Conservation (phyloP, 139 green algal genomes). For the Chlorella sp. region DNA sequence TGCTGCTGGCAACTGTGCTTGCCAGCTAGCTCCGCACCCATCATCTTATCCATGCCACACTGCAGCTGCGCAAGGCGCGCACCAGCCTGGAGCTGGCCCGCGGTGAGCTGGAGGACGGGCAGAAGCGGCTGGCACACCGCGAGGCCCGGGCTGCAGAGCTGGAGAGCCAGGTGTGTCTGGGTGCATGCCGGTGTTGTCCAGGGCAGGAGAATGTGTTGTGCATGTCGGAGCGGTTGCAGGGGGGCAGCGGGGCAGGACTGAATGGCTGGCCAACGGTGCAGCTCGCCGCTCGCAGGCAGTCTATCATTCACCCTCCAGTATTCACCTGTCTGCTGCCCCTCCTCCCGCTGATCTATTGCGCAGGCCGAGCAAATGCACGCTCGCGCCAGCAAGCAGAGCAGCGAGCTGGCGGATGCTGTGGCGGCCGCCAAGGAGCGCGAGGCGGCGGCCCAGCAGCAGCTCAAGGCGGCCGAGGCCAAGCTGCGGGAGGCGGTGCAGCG, state of each 20-base stretch:
- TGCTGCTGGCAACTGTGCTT: not conserved
- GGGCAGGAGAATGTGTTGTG: no score
- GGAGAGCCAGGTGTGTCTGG: conserved; percentile 2
- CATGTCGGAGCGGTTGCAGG: no score
- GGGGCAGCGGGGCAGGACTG: no score
- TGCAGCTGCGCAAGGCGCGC: conserved; percentile 42
- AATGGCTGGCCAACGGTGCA: not conserved
- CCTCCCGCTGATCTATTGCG: no score
- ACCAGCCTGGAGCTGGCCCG: conserved; percentile 37
- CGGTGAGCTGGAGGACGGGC: conserved; percentile 37
- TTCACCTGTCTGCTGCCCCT: not conserved
- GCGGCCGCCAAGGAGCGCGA: conserved; percentile 46
- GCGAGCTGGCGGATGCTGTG: conserved; percentile 38
- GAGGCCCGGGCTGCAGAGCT: conserved; percentile 40
- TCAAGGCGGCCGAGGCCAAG: conserved; percentile 40
- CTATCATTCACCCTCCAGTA: not conserved
- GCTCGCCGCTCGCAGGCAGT: not conserved
- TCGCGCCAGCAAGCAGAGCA: conserved; percentile 22
- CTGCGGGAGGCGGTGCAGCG: conserved; percentile 31
- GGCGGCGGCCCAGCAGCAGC: conserved; percentile 17
- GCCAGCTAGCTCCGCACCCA: not conserved
- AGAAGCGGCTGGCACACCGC: conserved; percentile 13
- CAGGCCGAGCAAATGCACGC: conserved; percentile 42
- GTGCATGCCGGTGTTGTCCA: no score
- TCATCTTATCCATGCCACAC: not conserved